These are phyloP conservation scores for Chrysanthemum lavandulifolium DNA, from an alignment of 129 eudicot species.

Conservation along the genomic window DNA sequence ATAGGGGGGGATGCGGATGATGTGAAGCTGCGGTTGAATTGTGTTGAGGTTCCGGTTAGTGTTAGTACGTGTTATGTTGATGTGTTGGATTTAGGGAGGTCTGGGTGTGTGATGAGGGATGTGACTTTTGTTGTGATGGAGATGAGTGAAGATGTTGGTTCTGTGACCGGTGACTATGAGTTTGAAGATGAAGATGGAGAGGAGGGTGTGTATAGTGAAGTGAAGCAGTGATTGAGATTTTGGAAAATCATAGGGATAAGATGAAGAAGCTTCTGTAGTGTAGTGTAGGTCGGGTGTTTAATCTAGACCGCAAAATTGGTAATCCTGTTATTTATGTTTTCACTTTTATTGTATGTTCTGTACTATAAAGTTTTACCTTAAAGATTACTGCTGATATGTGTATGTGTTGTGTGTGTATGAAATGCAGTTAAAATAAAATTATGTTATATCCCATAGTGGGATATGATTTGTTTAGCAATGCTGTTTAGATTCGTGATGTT, in stretches of 20 bases:
- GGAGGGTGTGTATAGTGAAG: conserved; percentile 28
- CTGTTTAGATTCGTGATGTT: too few species aligned
- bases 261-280: conserved; percentile 24
- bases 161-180: not conserved
- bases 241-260: conserved; percentile 21
- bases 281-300: conserved; percentile 1
- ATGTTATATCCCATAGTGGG: too few species aligned
- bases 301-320: not conserved
- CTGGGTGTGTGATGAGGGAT: conserved; percentile 32
- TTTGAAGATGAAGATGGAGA: not conserved
- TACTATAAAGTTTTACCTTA: too few species aligned
- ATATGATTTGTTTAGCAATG: too few species aligned
- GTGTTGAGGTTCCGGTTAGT: conserved; percentile 34
- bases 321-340: too few species aligned
- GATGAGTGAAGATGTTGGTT: conserved; percentile 18
- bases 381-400: too few species aligned
- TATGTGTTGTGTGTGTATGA: too few species aligned
- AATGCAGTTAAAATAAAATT: too few species aligned
- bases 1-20: not conserved
- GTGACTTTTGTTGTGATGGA: conserved; percentile 29
- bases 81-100: conserved; percentile 24
- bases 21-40: conserved; percentile 17
- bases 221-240: conserved; percentile 35
- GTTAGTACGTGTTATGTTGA: conserved; percentile 29
- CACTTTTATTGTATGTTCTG: too few species aligned